A percentile compares a stretch with the other conserved stretches of the same genome.
Evolutionary conservation across 768 basidiomycete genomes (phyloP).

Genomic region (Gymnopilus dilepis): DNA sequence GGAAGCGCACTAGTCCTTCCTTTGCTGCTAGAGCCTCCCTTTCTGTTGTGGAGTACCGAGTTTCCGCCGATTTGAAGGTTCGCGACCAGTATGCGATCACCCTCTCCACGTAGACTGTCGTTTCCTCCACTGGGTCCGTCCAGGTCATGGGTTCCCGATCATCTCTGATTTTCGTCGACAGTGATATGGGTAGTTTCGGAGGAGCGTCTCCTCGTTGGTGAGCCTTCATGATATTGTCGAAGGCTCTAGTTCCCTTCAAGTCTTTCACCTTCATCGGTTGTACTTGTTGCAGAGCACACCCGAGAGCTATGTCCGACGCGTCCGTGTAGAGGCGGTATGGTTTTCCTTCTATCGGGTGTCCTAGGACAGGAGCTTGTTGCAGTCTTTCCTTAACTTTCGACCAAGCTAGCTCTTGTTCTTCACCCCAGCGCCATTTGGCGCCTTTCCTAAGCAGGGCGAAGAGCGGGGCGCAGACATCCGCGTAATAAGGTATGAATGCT

Average conservation of each 20-base stretch:
- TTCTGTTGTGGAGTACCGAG: constrained; percentile 7
- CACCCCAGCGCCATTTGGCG: neutral
- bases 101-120: neutral
- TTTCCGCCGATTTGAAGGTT: neutral
- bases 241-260: constrained; percentile 4
- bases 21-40: constrained; percentile 7
- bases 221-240: neutral
- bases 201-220: neutral
- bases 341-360: too few relatives aligned
- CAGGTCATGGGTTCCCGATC: neutral
- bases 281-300: constrained; percentile 9
- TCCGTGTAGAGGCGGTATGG: too few relatives aligned
- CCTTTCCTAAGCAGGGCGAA: neutral
- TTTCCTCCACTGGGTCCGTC: neutral
- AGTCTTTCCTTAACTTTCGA: too few relatives aligned
- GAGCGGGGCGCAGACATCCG: neutral
- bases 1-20: too few relatives aligned
- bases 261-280: constrained; percentile 9
- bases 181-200: neutral
- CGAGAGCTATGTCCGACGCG: too few relatives aligned
- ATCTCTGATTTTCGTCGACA: neutral
- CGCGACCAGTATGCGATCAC: constrained; percentile 13
- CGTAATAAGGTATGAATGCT: constrained; percentile 5
- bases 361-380: too few relatives aligned
- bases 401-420: neutral